Base-by-base conservation (phyloP, 2,329 filamentous ascomycete genomes). In the Macroventuria anomochaeta region DNA sequence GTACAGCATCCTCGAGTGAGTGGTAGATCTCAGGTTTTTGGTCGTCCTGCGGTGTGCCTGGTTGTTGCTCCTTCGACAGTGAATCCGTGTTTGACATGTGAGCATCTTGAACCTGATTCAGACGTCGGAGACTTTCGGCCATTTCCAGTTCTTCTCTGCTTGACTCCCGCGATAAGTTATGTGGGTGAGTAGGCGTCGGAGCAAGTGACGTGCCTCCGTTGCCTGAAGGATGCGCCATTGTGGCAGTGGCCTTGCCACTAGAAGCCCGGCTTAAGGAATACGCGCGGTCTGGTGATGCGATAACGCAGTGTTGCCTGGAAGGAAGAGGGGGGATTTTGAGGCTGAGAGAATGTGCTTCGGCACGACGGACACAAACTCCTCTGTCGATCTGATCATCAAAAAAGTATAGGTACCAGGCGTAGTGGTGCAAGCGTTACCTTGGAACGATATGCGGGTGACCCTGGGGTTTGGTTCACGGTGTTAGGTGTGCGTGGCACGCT, bases 141-240 rank as follows among this genome's bases (percentile, higher is more conserved):
- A 78, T 75, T 63, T 81, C 79, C 21, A 81, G 70, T 59, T 82
- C 80, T 68, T 81, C 76, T 59, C 75, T 75, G 48, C 79, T 81
- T 3, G 76, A 76, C 51, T 80, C 72, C 33, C 75, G 65, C 18
- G 75, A 73, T n/a, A 77, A 51, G 13, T 73, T 68, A 46, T 76
- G 72, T 5, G 72, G 70, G 57, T 71, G 66, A 10, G 70, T 71
- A 6, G 71, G 72, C 31, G 69, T 71, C 7, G 70, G 71, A 55
- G 72, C 72, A 46, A 75, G 64, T 41, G 71, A 71, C 12, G 70
- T 73, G 60, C 72, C 72, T 61, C 72, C 72, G 50, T 59, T 69
- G 37, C 57, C 58, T 43, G 70, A 66, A 52, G 57, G 44, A 51
- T 65, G 62, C 46, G 63, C 59, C 71, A 75, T 75, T 40, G 40